Conservation (phyloP, 306 rosid species). For the Abrus pulchellus region DNA sequence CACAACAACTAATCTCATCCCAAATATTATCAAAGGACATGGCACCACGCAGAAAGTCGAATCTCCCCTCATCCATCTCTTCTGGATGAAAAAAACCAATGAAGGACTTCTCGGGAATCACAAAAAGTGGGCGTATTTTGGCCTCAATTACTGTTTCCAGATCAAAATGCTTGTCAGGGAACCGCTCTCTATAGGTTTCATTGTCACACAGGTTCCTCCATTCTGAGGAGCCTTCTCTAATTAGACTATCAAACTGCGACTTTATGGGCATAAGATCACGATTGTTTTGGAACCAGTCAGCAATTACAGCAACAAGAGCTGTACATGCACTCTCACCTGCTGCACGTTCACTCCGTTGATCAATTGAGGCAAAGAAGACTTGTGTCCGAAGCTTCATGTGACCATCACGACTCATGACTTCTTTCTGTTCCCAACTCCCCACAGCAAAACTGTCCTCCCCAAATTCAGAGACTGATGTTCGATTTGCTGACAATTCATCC, state of each 20-base stretch:
- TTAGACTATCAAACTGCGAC: conserved; percentile 90
- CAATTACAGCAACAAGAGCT: conserved; percentile 96
- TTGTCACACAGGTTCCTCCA: conserved; percentile 93
- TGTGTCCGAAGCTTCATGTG: conserved; percentile 85
- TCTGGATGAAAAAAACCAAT: conserved; percentile 97
- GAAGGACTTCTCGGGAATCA: conserved; percentile 73
- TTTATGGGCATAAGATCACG: conserved; percentile 82
- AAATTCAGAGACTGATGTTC: conserved; percentile 84
- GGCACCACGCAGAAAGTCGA: conserved; percentile 86
- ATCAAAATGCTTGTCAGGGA: conserved; percentile 97
- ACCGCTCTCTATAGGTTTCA: conserved; percentile 70
- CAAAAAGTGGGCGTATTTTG: conserved; percentile 84
- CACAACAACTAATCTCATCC: conserved; percentile 82
- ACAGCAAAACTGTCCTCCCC: conserved; percentile 91
- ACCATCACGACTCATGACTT: conserved; percentile 90
- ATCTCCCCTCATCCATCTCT: conserved; percentile 80
- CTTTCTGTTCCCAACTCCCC: conserved; percentile 93
- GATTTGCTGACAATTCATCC: conserved; percentile 74
- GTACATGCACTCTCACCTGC: conserved; percentile 99
- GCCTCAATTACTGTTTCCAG: conserved; percentile 91
- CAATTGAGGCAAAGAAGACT: conserved; percentile 96
- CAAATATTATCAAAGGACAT: conserved; percentile 96
- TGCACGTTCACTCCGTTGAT: conserved; percentile 93
- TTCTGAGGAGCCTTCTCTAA: conserved; percentile 91
- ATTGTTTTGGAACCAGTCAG: conserved; percentile 91